Percentiles rank a stretch among this genome's conserved stretches.
Conservation (phyloP, 2,329 filamentous ascomycete species). For the Intubia oerlemansii region DNA sequence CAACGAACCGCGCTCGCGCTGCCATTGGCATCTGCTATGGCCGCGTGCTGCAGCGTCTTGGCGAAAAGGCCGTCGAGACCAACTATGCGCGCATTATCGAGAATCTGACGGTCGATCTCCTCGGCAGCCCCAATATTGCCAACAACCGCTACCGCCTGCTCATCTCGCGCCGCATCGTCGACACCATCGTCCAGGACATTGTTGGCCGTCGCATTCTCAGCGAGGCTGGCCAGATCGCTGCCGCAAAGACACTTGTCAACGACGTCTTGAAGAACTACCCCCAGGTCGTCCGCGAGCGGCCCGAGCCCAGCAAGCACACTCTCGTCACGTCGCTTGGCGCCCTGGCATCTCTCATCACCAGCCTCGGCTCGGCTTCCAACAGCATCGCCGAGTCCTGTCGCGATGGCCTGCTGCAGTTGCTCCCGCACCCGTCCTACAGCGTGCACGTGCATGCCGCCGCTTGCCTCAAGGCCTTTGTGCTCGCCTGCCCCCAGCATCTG, state of each 20-base stretch:
- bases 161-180: constrained; percentile 65
- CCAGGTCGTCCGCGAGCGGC: constrained; percentile 65
- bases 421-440: constrained; percentile 89
- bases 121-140: constrained; percentile 53
- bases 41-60: constrained; percentile 55
- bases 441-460: constrained; percentile 80
- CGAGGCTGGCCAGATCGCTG: constrained; percentile 71
- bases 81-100: constrained; percentile 67
- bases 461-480: constrained; percentile 68
- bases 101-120: constrained; percentile 58
- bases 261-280: constrained; percentile 87
- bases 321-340: constrained; percentile 62
- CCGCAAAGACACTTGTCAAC: constrained; percentile 65
- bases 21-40: constrained; percentile 78
- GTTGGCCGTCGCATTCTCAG: constrained; percentile 65
- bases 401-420: constrained; percentile 70
- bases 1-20: constrained; percentile 60
- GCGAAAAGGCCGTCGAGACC: constrained; percentile 61
- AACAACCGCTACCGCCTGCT: constrained; percentile 79
- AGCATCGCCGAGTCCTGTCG: constrained; percentile 63
- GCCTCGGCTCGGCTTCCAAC: constrained; percentile 63
- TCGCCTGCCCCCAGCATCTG: constrained; percentile 82
- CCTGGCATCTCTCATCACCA: constrained; percentile 55
- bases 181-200: constrained; percentile 64
- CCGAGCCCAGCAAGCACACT: constrained; percentile 74